Conservation (phyloP, 352 stramenopile species). For the Globisporangium takayamanum region DNA sequence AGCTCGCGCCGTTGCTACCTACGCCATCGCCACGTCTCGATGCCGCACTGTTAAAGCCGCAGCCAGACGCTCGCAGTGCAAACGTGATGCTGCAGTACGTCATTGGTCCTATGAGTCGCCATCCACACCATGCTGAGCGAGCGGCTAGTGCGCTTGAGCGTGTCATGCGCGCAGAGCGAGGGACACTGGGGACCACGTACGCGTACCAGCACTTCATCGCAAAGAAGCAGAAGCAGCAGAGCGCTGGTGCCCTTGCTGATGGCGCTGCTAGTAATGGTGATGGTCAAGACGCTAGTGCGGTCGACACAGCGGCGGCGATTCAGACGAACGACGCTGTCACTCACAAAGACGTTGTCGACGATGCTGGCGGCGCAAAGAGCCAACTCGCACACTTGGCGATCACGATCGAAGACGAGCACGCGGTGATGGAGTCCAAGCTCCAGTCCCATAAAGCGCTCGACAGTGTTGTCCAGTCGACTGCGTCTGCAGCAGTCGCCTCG, state of each 20-base stretch:
- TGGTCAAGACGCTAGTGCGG: no score
- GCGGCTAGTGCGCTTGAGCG: not conserved
- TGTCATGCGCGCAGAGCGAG: slow-evolving; percentile 15
- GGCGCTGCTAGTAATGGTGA: not conserved
- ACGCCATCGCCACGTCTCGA: not conserved
- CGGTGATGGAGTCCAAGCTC: not conserved
- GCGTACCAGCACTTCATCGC: slow-evolving; percentile 25
- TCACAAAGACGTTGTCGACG: not conserved
- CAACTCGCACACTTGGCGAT: slow-evolving; percentile 10
- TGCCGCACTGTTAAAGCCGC: not conserved
- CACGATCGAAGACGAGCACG: not conserved
- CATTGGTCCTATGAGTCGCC: slow-evolving; percentile 17
- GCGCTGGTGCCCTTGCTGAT: not conserved
- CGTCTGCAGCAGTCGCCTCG: not conserved
- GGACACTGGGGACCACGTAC: slow-evolving; percentile 24
- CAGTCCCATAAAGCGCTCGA: not conserved
- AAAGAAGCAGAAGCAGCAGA: not conserved
- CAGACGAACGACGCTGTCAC: not conserved
- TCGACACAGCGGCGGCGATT: not conserved
- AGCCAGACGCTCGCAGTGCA: slow-evolving; percentile 1
- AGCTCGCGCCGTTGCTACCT: slow-evolving; percentile 7
- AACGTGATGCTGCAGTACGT: slow-evolving; percentile 21
- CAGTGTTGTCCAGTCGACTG: not conserved
- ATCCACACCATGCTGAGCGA: not conserved
- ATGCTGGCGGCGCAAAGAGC: not conserved